Evolutionary conservation across 441 rosid species (phyloP).

Genomic region (Pelargonium citronellum): DNA sequence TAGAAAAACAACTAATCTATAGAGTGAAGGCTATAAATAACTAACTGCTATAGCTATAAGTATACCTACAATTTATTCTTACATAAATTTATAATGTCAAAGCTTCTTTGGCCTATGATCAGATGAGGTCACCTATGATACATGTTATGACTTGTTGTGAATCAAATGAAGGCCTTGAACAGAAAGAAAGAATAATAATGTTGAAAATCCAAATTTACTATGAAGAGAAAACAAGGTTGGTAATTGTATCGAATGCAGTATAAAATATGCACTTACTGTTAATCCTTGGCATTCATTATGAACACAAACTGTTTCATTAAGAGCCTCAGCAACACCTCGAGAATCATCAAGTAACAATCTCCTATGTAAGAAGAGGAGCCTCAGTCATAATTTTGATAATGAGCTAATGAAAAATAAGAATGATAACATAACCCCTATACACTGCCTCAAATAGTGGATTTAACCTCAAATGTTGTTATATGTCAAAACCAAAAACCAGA

Average conservation of each 20-base stretch:
- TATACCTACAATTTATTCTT: too few species aligned
- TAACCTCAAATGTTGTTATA: not conserved
- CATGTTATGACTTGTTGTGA: not conserved
- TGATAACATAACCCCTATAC: not conserved
- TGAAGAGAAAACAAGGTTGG: not conserved
- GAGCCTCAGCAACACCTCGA: slow-evolving; percentile 81
- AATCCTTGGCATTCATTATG: slow-evolving; percentile 63
- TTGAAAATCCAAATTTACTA: too few species aligned
- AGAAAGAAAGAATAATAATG: too few species aligned
- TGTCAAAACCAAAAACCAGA: too few species aligned
- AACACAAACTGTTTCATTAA: slow-evolving; percentile 86
- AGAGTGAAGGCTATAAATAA: too few species aligned
- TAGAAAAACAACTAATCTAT: not conserved
- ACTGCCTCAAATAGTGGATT: not conserved
- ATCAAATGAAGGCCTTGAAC: too few species aligned
- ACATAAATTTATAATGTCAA: too few species aligned
- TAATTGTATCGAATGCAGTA: not conserved
- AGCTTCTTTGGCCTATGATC: too few species aligned
- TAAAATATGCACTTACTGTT: slow-evolving; percentile 44
- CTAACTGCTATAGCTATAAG: too few species aligned
- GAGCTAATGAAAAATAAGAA: not conserved
- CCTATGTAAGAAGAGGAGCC: slow-evolving; percentile 38
- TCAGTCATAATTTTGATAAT: not conserved
- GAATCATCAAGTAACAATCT: slow-evolving; percentile 85
- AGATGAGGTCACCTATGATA: too few species aligned